Evolutionary conservation across 805 yeast species (phyloP), one percentile per base, ranked within the genome.

Genomic region (Candida nanaspora): DNA sequence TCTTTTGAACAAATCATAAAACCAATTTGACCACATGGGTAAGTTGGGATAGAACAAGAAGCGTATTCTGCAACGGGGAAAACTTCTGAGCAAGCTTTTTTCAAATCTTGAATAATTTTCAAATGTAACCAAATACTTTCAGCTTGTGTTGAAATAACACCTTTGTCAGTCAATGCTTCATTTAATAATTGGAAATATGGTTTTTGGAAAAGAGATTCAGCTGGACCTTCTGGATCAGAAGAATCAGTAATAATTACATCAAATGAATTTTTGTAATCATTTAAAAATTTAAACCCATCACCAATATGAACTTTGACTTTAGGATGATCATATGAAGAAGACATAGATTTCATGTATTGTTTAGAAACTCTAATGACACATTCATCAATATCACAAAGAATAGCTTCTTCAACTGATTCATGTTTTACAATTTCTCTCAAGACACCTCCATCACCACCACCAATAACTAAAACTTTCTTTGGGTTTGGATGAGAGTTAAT

Each of bases 401-500:
- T 76, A 37, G 95, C 96, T 66, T 82, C 83, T 63, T 88, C 96
- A 41, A 91, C 86, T 45, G 76, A 63, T 39, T 76, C 80, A 66
- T 91, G 96, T 68, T 91, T 91, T 58, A 88, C 86, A 58, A 89
- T 74, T 67, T 91, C 98, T 68, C 98, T 80, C 56, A 91, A 75
- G 39, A 91, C 98, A 66, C 98, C 98, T 54, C 98, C 98, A 63
- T 91, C 98, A 58, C 98, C 98, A 49, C 98, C 98, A 44, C 98
- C 98, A 57, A 91, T 85, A 48, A 91, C 98, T 42, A 91, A 72
- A 20, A 94, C 97, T 55, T 75, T 82, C 73, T 86, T 86, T 43
- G 98, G 98, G 69, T 86, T 80, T 54, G 96, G 89, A 68, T 93
- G 98, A 40, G 93, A 80, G 76, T 82, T 85, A 65, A 93, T 58